Evolutionary conservation across 176 grass and related monocot genomes (phyloP), one percentile per base, ranked within the genome.

Genomic region (Dactylis glomerata): DNA sequence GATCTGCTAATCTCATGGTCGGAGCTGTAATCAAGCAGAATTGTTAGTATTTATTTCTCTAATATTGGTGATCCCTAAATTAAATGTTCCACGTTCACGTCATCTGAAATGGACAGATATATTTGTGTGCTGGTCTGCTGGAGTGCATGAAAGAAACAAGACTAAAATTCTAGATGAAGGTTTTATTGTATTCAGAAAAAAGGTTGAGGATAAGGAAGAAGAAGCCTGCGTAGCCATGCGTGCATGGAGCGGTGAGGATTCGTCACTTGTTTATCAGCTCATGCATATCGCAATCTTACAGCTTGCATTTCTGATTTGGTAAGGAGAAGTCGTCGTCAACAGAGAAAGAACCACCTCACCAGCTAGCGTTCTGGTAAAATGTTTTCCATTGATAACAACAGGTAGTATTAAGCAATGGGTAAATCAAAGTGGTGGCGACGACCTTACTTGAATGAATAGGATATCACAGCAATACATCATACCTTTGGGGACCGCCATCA

Each of bases 261-360:
- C 28, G 47, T 34, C 64, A 19, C 13, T 73, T 61, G 24, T 79
- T 86, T 54, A 20, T 88, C 86, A 79, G 22, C 61, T 73, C 32
- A 37, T 10, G 68, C 32, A 37, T 6, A 82, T 89, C 87, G 45
- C 87, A 28, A 45, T 81, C 76, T 81, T 80, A 89, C 82, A 68
- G 59, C 59, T 85, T 31, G 69, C 47, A 59, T 34, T 6, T 14
- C 8, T 40, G 58, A 68, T 65, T 10, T 10, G 28, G 17, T 28
- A 36, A 75, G 15, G 76, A 74, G 45, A 73, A 19, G 17, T 50
- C 41, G 41, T 62, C 9, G 14, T 72, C 75, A 44, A 51, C 31
- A 28, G 46, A 30, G 51, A 47, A 28, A 50, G 10, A 72, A 9
- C 32, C 16, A 27, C 36, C 10, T 24, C 55, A 24, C 5, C 44